phyloP scores from a whole-genome alignment of 441 rosid genomes.

The Gossypium davidsonii region DNA sequence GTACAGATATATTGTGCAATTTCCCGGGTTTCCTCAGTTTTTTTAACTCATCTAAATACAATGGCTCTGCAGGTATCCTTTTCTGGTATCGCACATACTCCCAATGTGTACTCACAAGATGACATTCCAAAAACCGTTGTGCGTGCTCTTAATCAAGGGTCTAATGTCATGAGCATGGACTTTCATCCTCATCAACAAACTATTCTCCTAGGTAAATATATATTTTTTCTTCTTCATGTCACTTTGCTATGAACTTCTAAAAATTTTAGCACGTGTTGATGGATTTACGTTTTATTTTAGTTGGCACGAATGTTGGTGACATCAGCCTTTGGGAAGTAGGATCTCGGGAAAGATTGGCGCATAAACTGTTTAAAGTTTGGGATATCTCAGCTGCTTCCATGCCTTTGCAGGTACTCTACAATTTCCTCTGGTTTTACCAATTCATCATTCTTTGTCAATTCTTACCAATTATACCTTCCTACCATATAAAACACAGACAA shows the following conservation, averaged over 20 bases:
- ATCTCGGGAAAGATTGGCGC: constrained; percentile 40
- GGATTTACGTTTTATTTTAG: constrained; percentile 22
- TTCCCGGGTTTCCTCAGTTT: constrained; percentile 4
- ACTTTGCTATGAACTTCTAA: background rate
- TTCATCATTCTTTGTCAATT: constrained; percentile 1
- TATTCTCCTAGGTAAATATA: constrained; percentile 42
- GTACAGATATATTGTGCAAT: constrained; percentile 23
- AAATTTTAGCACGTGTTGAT: background rate
- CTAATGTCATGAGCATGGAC: constrained; percentile 60
- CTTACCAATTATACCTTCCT: background rate
- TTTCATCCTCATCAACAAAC: constrained; percentile 57
- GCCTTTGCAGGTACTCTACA: constrained; percentile 39
- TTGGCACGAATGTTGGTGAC: constrained; percentile 52
- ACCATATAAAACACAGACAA: background rate
- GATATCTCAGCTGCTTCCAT: constrained; percentile 36
- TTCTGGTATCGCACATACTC: constrained; percentile 41
- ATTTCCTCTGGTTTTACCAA: background rate
- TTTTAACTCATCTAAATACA: background rate
- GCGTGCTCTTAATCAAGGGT: constrained; percentile 46
- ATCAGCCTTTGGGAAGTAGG: constrained; percentile 59
- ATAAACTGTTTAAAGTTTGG: constrained; percentile 57
- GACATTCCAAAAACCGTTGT: constrained; percentile 50
- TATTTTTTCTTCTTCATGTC: background rate
- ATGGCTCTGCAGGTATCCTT: constrained; percentile 26
- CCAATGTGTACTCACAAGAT: constrained; percentile 36